These are phyloP conservation scores for Alternaria hordeiaustralica DNA, from an alignment of 2,329 filamentous ascomycete genomes.

Conservation along the genomic window DNA sequence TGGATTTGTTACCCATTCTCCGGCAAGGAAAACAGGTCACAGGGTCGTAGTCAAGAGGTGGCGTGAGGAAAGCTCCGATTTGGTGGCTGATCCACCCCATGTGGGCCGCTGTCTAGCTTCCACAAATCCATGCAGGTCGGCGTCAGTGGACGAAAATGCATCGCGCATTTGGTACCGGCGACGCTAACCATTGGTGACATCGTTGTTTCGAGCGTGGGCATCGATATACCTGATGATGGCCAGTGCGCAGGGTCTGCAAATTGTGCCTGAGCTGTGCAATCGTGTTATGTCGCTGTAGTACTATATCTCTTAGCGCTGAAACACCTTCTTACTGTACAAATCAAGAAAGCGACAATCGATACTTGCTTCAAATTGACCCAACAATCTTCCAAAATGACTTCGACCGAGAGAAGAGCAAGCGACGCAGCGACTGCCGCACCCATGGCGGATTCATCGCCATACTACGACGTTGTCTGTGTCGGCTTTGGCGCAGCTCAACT, in stretches of 20 bases:
- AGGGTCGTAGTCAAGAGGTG: constrained; percentile 5
- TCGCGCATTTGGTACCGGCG: constrained; percentile 2
- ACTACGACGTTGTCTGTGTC: constrained; percentile 44
- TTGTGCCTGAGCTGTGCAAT: constrained; percentile 11
- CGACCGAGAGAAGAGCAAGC: constrained; percentile 21
- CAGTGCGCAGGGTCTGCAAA: constrained; percentile 21
- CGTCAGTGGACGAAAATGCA: constrained; percentile 14
- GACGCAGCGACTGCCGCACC: constrained; percentile 21
- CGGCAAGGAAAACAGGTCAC: constrained; percentile 3
- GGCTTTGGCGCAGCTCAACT: constrained; percentile 46
- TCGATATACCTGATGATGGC: constrained; percentile 14
- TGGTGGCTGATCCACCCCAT: constrained; percentile 29
- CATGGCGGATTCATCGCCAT: constrained; percentile 17
- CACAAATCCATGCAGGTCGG: constrained; percentile 22
- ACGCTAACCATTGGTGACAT: constrained; percentile 30
- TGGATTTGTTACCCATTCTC: constrained; percentile 20
- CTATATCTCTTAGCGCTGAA: constrained; percentile 9
- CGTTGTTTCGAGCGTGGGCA: constrained; percentile 15
- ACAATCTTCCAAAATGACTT: constrained; percentile 26
- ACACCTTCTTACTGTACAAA: constrained; percentile 2
- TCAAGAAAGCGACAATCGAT: background rate
- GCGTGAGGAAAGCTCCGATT: constrained; percentile 24
- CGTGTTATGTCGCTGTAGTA: constrained; percentile 3
- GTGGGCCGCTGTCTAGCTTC: constrained; percentile 28
- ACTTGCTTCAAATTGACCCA: background rate